Base-by-base conservation (phyloP, 2,329 filamentous ascomycete genomes). In the Hysterium pulicare region DNA sequence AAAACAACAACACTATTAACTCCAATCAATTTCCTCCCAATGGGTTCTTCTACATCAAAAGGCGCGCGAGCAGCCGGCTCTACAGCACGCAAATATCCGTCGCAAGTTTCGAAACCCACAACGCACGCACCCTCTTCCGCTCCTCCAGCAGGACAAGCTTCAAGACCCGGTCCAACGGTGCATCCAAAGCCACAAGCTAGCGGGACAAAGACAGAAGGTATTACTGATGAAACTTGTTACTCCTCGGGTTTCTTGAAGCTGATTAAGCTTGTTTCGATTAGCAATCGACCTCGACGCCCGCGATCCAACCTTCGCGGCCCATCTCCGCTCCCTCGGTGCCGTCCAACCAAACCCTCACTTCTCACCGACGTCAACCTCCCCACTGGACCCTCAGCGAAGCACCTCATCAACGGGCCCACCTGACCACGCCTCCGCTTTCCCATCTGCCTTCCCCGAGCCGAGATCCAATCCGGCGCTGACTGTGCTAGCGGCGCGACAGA, bases 291-390 rank as follows among this genome's bases (percentile, higher is more conserved):
- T 79, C 55, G 81, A 84, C 57, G 79, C 72, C 42, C 75, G 73
- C 45, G 80, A 83, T 57, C 79, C 79, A 1, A 71, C 77, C 57
- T 91, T 76, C 79, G 86, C 90, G 74, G 84, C 81, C 61, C 94
- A 90, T 50, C 87, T 97, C 48, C 86, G 83, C 54, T 70, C 67
- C 34, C 69, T 83, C 44, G 81, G 79, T 43, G 74, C 78, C 41
- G 79, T 82, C 6, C 74, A 73, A 41, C 77, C 78, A 22, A 75
- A 74, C 45, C 77, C 77, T 2, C 79, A 78, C 20, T 69, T 74
- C 48, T 81, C 78, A 9, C 68, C 72, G 24, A 73, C 75, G 31
- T 81, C 78, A 33, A 72, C 72, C 19, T 78, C 77, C 51, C 48
- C 62, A 33, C 61, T 60, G 48, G 65, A 61, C 47, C 60, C 64